Percentiles rank a stretch among this genome's conserved stretches.
Evolutionary conservation across 495 filamentous ascomycete genomes (phyloP).

Genomic region (Bathelium albidoporum): DNA sequence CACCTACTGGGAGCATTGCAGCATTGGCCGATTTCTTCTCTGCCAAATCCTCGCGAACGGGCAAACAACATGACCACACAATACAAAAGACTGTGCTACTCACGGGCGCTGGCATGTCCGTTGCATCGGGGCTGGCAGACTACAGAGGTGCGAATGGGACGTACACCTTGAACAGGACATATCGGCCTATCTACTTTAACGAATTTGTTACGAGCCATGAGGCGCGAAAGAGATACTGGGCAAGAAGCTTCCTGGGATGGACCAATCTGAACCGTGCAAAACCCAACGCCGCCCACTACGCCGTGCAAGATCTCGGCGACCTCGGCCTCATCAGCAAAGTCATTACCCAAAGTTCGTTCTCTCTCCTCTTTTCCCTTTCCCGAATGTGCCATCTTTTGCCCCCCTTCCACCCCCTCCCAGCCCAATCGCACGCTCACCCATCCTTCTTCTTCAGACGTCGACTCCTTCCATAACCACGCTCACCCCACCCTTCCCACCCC

Average conservation of each 20-base stretch:
- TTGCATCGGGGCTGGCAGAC: constrained; percentile 85
- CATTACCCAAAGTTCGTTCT: constrained; percentile 67
- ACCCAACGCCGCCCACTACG: constrained; percentile 72
- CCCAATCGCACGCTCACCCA: not conserved
- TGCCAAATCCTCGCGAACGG: constrained; percentile 16
- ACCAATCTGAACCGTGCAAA: constrained; percentile 61
- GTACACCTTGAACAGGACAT: constrained; percentile 79
- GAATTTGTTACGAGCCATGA: constrained; percentile 79
- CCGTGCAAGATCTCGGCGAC: constrained; percentile 57
- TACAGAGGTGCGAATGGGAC: constrained; percentile 86
- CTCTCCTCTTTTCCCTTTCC: not conserved
- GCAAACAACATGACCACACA: constrained; percentile 24
- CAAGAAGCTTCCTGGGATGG: constrained; percentile 89
- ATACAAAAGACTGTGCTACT: constrained; percentile 60
- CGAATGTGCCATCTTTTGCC: too few relatives aligned
- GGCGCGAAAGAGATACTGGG: constrained; percentile 91
- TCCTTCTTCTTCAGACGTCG: constrained; percentile 57
- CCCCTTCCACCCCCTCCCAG: not conserved
- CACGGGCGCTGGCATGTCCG: constrained; percentile 86
- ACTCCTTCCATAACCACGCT: constrained; percentile 74
- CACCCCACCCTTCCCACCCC: constrained; percentile 66
- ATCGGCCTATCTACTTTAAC: constrained; percentile 84
- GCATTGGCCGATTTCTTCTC: constrained; percentile 67
- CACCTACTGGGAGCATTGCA: constrained; percentile 60
- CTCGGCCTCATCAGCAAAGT: constrained; percentile 65